These are phyloP conservation scores for Ophiocytium majus DNA, from an alignment of 352 stramenopile species.

Conservation along the genomic window DNA sequence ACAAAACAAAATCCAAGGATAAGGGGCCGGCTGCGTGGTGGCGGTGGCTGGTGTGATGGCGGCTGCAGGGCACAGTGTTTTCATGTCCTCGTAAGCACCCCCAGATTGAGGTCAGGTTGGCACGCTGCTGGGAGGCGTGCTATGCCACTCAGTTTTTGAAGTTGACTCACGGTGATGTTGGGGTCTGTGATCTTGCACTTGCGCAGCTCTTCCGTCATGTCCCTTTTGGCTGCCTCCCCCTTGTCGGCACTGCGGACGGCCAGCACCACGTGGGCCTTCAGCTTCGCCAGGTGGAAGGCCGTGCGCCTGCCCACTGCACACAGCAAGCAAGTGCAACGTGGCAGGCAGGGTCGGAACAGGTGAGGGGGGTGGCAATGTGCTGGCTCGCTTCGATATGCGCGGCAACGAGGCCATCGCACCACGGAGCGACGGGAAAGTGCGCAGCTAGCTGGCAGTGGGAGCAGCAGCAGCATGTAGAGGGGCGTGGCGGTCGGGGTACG, in stretches of 20 bases:
- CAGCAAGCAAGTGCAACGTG: neutral
- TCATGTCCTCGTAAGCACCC: neutral
- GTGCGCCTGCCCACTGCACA: slow-evolving; percentile 45
- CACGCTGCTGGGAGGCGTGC: too few species aligned
- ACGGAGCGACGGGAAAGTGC: neutral
- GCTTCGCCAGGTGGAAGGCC: slow-evolving; percentile 44
- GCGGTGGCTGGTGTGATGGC: too few species aligned
- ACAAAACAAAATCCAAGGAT: too few species aligned
- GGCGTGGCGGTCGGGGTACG: too few species aligned
- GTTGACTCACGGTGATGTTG: neutral
- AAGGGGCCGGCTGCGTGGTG: too few species aligned
- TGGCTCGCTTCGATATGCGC: neutral
- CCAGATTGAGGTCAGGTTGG: too few species aligned
- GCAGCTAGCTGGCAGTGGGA: neutral
- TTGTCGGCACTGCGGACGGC: slow-evolving; percentile 45
- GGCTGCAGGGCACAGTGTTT: too few species aligned
- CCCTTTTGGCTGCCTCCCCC: slow-evolving; percentile 29
- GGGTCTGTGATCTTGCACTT: neutral
- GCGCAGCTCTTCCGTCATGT: slow-evolving; percentile 33
- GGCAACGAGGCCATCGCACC: neutral
- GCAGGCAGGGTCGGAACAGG: neutral
- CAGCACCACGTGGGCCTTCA: slow-evolving; percentile 51
- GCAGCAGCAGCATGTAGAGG: neutral
- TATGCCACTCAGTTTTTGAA: too few species aligned
- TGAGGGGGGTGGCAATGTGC: neutral